These are phyloP conservation scores for Verticillium albo-atrum DNA, from an alignment of 2,329 filamentous ascomycete genomes.

Conservation along the genomic window DNA sequence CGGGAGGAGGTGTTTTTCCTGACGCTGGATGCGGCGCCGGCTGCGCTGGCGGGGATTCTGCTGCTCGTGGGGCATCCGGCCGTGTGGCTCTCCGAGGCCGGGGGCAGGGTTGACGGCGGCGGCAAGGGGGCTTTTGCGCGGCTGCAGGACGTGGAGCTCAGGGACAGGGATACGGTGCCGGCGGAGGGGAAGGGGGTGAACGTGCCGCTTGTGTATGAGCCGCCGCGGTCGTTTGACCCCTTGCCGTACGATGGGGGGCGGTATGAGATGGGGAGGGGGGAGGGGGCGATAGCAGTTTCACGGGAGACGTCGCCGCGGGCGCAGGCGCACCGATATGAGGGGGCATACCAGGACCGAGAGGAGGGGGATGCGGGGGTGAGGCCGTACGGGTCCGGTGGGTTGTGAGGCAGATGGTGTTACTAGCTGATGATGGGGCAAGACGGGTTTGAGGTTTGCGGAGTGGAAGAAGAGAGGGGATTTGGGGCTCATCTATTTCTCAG, in stretches of 20 bases:
- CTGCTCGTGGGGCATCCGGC: conserved; percentile 23
- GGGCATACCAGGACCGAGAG: background rate
- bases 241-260: background rate
- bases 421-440: no score
- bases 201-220: background rate
- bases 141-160: conserved; percentile 1
- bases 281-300: background rate
- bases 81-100: conserved; percentile 8
- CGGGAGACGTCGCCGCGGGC: background rate
- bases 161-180: background rate
- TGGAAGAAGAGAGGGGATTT: no score
- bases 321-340: background rate
- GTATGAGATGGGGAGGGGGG: background rate
- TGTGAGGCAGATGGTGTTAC: background rate
- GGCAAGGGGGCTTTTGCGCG: conserved; percentile 7
- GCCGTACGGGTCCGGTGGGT: background rate
- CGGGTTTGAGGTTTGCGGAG: no score
- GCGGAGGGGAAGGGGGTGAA: background rate
- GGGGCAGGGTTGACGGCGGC: conserved; percentile 7
- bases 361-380: background rate
- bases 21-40: conserved; percentile 22
- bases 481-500: no score
- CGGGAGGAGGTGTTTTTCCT: conserved; percentile 20
- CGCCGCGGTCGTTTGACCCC: background rate
- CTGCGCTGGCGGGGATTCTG: conserved; percentile 20